Base-by-base conservation (phyloP, 257 asterid genomes). In the Echites panduratus region DNA sequence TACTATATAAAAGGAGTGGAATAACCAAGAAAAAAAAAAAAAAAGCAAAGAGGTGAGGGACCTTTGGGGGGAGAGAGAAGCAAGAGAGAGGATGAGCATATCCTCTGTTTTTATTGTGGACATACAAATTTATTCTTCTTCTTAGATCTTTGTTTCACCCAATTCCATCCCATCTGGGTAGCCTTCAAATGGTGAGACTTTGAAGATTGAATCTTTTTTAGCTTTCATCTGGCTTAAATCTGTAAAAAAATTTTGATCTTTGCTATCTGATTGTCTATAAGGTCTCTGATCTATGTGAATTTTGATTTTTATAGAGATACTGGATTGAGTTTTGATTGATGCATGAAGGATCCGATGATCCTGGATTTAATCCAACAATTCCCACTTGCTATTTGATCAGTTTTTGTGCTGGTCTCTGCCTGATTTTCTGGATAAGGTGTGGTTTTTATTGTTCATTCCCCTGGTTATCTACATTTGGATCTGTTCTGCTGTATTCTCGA, bases 261-360 rank as follows among this genome's bases (percentile, higher is more conserved):
- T 61, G 0, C 65, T 53, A 47, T 26, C 19, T 29, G 43, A 32
- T 50, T 75, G 61, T 75, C 26, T 66, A 48, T 83, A 64, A 78
- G 69, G 76, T 57, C 61, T 83, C 84, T 85, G 88, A 91, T 91
- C 89, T 84, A 70, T 70, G 57, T 79, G 84, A 85, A 82, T 84
- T 85, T 11, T 82, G 85, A 22, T 77, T 78, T 80, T 79, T 24
- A 14, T 80, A 78, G 83, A 78, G 74, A 45, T 66, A 63, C 72
- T 48, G 70, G 80, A 77, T 77, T 86, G 86, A 85, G 83, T 82
- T 87, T 73, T 70, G 75, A 76, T 81, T 66, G 87, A 78, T 89
- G 89, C 83, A 81, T 85, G 82, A 81, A 78, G 86, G 96, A 91
- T 89, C 95, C 86, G 81, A 85, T 86, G 87, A 62, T 84, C 80